Evolutionary conservation across 192 early-diverging fungal genomes (phyloP).

Genomic region (Backusella mclennaniae): DNA sequence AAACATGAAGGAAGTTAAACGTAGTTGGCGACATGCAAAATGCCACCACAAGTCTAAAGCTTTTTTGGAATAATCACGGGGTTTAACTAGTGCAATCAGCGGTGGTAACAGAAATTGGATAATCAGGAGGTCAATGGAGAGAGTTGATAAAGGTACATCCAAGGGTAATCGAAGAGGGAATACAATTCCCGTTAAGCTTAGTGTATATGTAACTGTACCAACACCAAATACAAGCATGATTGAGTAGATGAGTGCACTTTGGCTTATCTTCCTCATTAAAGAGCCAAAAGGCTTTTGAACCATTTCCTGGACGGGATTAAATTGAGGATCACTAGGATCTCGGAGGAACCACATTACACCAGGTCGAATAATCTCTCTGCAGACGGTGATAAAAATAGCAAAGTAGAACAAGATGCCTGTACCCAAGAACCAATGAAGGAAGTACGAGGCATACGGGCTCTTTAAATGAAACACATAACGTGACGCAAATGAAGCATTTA

Average conservation of each 20-base stretch:
- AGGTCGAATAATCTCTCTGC: conserved; percentile 81
- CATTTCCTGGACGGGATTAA: conserved; percentile 93
- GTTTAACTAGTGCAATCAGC: conserved; percentile 56
- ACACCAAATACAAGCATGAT: conserved; percentile 73
- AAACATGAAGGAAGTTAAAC: conserved; percentile 85
- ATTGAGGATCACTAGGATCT: conserved; percentile 94
- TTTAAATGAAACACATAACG: conserved; percentile 59
- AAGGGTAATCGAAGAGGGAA: conserved; percentile 68
- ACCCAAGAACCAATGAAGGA: conserved; percentile 91
- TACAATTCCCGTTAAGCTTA: conserved; percentile 34
- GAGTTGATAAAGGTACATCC: conserved; percentile 59
- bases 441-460: conserved; percentile 63
- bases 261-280: conserved; percentile 82
- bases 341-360: conserved; percentile 99
- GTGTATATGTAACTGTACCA: conserved; percentile 51
- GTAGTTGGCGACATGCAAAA: conserved; percentile 55
- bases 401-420: conserved; percentile 95
- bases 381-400: conserved; percentile 80
- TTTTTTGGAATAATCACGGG: conserved; percentile 53
- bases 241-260: conserved; percentile 84
- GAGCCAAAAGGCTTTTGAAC: conserved; percentile 70
- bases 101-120: conserved; percentile 76
- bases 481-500: conserved; percentile 51
- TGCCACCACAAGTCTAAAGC: conserved; percentile 71
- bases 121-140: conserved; percentile 74